Evolutionary conservation across 345 rosid genomes (phyloP).

Genomic region (Firmiana major): DNA sequence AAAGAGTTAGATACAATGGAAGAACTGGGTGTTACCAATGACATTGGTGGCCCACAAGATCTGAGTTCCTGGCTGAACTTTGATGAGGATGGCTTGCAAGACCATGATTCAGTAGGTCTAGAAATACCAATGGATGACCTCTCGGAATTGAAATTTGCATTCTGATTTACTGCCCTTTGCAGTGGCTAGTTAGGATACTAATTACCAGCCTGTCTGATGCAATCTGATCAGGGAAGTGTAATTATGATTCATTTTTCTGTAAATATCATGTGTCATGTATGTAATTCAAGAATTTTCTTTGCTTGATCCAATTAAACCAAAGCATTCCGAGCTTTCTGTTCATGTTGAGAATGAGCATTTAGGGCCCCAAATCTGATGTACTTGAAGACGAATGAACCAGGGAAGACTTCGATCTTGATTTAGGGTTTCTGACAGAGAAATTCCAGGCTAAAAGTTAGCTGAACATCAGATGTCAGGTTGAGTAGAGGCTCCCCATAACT

Average conservation of each 20-base stretch:
- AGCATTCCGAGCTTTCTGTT: too few species aligned
- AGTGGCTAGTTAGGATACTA: background rate
- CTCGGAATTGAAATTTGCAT: constrained; percentile 37
- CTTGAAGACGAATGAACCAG: too few species aligned
- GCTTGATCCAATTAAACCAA: background rate
- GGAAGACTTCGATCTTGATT: too few species aligned
- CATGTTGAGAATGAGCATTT: too few species aligned
- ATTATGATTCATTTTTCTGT: constrained; percentile 14
- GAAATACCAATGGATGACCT: constrained; percentile 97
- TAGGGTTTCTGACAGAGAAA: too few species aligned
- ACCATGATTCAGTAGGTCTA: constrained; percentile 68
- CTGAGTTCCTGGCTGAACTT: constrained; percentile 59
- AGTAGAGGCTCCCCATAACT: too few species aligned
- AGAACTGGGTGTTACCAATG: constrained; percentile 33
- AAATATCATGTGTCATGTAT: too few species aligned
- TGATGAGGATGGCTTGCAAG: constrained; percentile 72
- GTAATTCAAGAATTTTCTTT: constrained; percentile 14
- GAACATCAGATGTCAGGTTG: too few species aligned
- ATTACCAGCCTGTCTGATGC: constrained; percentile 5
- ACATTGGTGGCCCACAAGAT: constrained; percentile 47
- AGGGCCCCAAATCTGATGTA: too few species aligned
- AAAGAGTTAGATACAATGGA: constrained; percentile 52
- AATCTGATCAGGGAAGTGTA: constrained; percentile 8
- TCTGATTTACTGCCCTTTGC: background rate
- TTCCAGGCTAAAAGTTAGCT: too few species aligned